phyloP scores from a whole-genome alignment of 805 yeast genomes.

The Wickerhamiella nectarea region DNA sequence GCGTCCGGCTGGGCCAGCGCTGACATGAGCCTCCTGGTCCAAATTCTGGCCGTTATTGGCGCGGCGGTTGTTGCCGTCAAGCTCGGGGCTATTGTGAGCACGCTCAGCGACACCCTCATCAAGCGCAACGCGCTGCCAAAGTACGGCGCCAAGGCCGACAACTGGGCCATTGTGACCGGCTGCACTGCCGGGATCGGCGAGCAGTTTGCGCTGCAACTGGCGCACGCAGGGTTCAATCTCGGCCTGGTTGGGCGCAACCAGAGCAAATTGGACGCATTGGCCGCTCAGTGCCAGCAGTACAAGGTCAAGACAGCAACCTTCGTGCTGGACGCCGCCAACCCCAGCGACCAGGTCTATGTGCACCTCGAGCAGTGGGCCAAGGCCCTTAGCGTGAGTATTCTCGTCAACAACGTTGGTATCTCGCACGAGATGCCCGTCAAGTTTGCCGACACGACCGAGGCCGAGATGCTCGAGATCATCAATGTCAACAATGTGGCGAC shows the following conservation, averaged over 20 bases:
- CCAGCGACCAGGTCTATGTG: slow-evolving; percentile 43
- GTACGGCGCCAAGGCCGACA: slow-evolving; percentile 16
- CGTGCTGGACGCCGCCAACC: slow-evolving; percentile 67
- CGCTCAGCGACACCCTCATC: slow-evolving; percentile 13
- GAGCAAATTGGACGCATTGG: slow-evolving; percentile 54
- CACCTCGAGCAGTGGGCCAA: slow-evolving; percentile 34
- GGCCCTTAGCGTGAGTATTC: slow-evolving; percentile 43
- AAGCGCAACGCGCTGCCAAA: slow-evolving; percentile 9
- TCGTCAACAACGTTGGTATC: slow-evolving; percentile 88
- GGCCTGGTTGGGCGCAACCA: slow-evolving; percentile 75
- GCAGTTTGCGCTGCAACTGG: slow-evolving; percentile 78
- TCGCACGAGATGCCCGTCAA: slow-evolving; percentile 94
- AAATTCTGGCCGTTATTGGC: slow-evolving; percentile 4
- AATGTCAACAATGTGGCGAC: slow-evolving; percentile 80
- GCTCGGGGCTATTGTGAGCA: slow-evolving; percentile 6
- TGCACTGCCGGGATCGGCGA: slow-evolving; percentile 97
- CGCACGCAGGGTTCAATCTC: slow-evolving; percentile 68
- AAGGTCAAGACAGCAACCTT: slow-evolving; percentile 50
- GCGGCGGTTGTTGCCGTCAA: slow-evolving; percentile 12
- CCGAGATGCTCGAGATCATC: slow-evolving; percentile 67
- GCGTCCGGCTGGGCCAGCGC: no score
- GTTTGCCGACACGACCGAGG: slow-evolving; percentile 60
- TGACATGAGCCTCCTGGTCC: neutral
- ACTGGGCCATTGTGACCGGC: slow-evolving; percentile 95
- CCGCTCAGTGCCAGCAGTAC: slow-evolving; percentile 41